Evolutionary conservation across 257 asterid species (phyloP), one percentile per base, ranked within the genome.

Genomic region (Nicotiana obtusifolia): DNA sequence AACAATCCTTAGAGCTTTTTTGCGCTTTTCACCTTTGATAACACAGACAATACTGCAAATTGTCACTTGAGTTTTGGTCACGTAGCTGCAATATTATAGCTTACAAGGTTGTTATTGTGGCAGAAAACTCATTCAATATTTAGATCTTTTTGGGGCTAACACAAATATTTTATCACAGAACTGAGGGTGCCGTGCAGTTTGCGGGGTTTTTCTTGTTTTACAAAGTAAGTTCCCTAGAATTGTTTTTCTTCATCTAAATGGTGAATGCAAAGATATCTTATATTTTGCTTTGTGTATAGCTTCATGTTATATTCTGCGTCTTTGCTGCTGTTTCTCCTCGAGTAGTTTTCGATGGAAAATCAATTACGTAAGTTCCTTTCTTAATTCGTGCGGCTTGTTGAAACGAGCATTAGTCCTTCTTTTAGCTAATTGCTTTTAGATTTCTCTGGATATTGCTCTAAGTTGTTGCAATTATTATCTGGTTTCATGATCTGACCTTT

Each of bases 301-400:
- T 95, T 87, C 99, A 95, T 84, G 91, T 95, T 61, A 93, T 83
- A 88, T 95, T 95, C 89, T 90, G 93, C 84, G 85, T 95, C 82
- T 95, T 94, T 85, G 92, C 99, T 7, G 97, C 98, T 6, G 98
- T 95, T 85, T 98, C 99, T 77, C 99, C 99, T 80, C 99, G 98
- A 49, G 81, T 95, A 17, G 97, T 95, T 80, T 95, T 95, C 91
- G 88, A 88, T 86, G 99, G 99, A 84, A 93, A 94, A 89, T 95
- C 99, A 56, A 88, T 95, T 26, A 87, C 98, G 99, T 95, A 88
- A 91, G 19, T 62, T 62, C 37, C 19, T 61, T 59, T 22, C 66
- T 20, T 16, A 17, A 16, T 54, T 17, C 61, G 19, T 16, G 0
- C 7, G 61, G 1, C n/a, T 57, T 17, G 10, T 17, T 56, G 62